Evolutionary conservation across 148 eudicot genomes (phyloP).

Genomic region (Rhododendron ovatum): DNA sequence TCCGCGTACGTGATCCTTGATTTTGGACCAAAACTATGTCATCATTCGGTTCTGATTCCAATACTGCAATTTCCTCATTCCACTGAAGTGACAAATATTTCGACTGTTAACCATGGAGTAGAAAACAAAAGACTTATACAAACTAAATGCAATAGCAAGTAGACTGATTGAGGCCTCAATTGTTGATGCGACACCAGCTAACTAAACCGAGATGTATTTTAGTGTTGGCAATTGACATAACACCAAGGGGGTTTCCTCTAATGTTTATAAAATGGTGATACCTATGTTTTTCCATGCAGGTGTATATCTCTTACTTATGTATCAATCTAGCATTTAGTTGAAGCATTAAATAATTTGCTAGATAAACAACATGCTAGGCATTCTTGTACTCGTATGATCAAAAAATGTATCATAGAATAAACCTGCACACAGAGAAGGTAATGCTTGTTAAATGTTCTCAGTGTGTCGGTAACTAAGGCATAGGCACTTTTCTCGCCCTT

Average conservation of each 20-base stretch:
- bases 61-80: background rate
- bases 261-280: background rate
- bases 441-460: slow-evolving; percentile 48
- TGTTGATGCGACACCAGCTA: background rate
- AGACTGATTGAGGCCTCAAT: background rate
- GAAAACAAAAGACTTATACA: background rate
- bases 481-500: slow-evolving; percentile 35
- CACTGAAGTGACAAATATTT: background rate
- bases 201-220: background rate
- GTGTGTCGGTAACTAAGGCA: slow-evolving; percentile 48
- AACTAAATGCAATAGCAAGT: background rate
- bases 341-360: background rate
- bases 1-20: too few relatives aligned
- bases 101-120: background rate
- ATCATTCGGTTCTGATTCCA: background rate
- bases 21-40: background rate
- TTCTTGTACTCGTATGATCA: background rate
- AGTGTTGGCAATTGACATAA: slow-evolving; percentile 35
- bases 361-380: background rate
- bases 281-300: background rate
- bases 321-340: background rate
- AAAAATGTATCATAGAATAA: background rate
- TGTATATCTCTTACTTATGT: background rate
- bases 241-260: slow-evolving; percentile 44
- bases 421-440: slow-evolving; percentile 82